Base-by-base conservation (phyloP, 176 grass and related monocot species). In the Bothriochloa decipiens region DNA sequence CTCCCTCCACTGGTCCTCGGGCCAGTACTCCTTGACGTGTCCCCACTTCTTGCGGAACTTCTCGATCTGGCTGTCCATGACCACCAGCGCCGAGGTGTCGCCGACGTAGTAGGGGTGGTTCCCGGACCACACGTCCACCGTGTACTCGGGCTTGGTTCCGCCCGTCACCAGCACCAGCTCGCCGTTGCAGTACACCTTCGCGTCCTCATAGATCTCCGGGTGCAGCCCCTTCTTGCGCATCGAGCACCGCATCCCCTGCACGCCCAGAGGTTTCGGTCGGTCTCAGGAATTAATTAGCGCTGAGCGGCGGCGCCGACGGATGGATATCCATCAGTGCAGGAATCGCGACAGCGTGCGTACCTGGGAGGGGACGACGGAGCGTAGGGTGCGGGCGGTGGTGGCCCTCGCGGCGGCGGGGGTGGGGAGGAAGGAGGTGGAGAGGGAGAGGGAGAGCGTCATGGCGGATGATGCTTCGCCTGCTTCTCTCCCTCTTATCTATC, bases 61-160 rank as follows among this genome's bases (percentile, higher is more conserved):
- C 90, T 94, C 92, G 89, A 94, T 91, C 92, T 92, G 92, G 85
- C 90, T 91, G 92, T 89, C 92, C 79, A 90, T 89, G 8, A 88
- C 82, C 33, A 85, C 84, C 76, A 94, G 85, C 62, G 92, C 92
- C 75, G 92, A 94, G 39, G 87, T 89, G 87, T 78, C 90, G 70
- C 96, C 96, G 18, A 92, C 89, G 89, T 92, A 98, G 85, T 93
- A 98, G 27, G 93, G 93, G 89, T 98, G 96, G 85, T 98, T 98
- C 47, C 96, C 96, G 58, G 96, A 98, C 96, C 93, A 98, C 28
- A 93, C 91, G 85, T 98, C 96, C 83, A 98, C 93, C 70, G 87
- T 83, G 85, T 93, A 89, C 85, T 98, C 93, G 80, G 70, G 77
- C 82, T 90, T 90, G 36, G 96, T 98, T 14, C 96, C 96, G 75